Base-by-base conservation (phyloP, 1,139 yeast genomes). In the Scheffersomyces insectosa region DNA sequence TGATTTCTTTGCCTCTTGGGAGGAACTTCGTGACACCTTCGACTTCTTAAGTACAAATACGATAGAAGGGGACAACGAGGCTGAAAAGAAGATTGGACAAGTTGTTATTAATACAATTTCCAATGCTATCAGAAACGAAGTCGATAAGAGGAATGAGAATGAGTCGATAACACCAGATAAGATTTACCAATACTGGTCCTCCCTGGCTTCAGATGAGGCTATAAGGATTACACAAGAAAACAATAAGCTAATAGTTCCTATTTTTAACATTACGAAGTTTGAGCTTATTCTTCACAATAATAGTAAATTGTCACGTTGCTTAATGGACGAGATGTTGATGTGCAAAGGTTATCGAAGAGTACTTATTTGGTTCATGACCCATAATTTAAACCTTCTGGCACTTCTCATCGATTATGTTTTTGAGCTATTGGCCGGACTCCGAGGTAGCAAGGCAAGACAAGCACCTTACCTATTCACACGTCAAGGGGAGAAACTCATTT, bases 301-400 rank as follows among this genome's bases (percentile, higher is more conserved):
- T 44, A 62, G 65, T n/a, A 66, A 72, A 25, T 62, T 82, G 6
- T 77, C 83, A 0, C 73, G 80, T 55, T 66, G 77, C 27, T 61
- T 83, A 39, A 67, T 83, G 62, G 89, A 84, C 61, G 91, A 85
- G 60, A 66, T 85, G 72, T 65, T 85, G 40, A 83, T 84, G 87
- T 77, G 82, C 44, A 64, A 67, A 42, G 88, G 88, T 0, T 76
- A 72, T 50, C 70, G 90, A 48, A 62, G 88, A 33, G 77, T 76
- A 0, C 56, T 83, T n/a, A 80, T 85, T 32, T 83, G 88, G 88
- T 80, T 77, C 48, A 55, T 85, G 12, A 81, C 89, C 1, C 87
- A 82, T 56, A 72, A 77, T 37, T 56, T 82, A 28, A 80, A 80
- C 41, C 75, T 82, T 43, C 73, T 82, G 42, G 55, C 80, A 36